Evolutionary conservation across 2,329 filamentous ascomycete genomes (phyloP), one percentile per base, ranked within the genome.

Genomic region (Cytospora piceicola): DNA sequence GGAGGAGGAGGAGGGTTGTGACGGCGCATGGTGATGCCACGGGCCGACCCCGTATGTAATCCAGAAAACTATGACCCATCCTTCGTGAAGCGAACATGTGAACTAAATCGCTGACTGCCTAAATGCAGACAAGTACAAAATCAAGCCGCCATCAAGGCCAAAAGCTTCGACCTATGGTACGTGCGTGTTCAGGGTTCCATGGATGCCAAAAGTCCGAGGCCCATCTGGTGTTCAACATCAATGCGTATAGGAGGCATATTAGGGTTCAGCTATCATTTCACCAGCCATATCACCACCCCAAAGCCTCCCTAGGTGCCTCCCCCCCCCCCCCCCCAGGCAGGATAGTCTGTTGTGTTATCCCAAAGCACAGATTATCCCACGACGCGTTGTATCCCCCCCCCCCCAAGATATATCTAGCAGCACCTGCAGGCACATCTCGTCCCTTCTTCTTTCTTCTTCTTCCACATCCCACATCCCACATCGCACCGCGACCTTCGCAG

Each of bases 111-210:
- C 60, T 63, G n/a, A 63, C 39, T n/a, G 53, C 36, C 60, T 11
- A 7, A 30, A 56, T 51, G 59, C 52, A 57, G 42, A 46, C 53
- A 53, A 22, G n/a, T 49, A 11, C 9, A 20, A n/a, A 14, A 6
- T 49, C 46, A 5, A 32, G n/a, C 15, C 24, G 15, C 20, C 15
- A 36, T 55, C 27, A 34, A 56, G 27, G 11, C 36, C 60, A 62
- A 24, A 27, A 61, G 60, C 60, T 27, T 49, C 60, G 27, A 34
- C 12, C 52, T 56, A 63, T 46, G 60, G 53, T 63, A 63, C 53
- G 53, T 63, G 57, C 29, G 5, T 49, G 39, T 42, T 42, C 39
- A 20, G 39, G 39, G 39, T 20, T 12, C 15, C 20, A 42, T 42
- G 17, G 17, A n/a, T 42, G 39, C 39, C 34, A 36, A 42, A 42